Evolutionary conservation across 768 basidiomycete genomes (phyloP).

Genomic region (Rhodotorula kratochvilovae): DNA sequence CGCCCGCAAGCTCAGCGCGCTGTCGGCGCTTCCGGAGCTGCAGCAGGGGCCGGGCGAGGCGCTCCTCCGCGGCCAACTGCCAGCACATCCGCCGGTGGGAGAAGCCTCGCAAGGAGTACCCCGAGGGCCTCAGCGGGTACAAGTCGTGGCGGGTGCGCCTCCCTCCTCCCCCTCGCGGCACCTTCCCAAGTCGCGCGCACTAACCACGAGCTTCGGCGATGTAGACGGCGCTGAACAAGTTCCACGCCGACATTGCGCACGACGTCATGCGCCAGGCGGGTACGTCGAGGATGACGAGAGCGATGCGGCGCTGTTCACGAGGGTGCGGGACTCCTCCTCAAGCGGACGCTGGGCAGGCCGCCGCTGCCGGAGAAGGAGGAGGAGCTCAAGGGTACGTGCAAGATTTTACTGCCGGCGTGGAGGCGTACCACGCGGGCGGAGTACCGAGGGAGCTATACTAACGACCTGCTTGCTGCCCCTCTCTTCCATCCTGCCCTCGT

Average conservation of each 20-base stretch:
- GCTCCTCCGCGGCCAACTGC: not conserved
- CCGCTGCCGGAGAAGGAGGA: not conserved
- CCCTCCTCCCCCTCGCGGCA: too few species aligned
- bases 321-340: constrained; percentile 20
- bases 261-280: not conserved
- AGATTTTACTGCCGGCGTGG: too few species aligned
- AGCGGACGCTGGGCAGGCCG: constrained; percentile 11
- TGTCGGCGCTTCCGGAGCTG: not conserved
- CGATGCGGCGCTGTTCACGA: constrained; percentile 5
- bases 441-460: not conserved
- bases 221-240: constrained; percentile 15
- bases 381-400: constrained; percentile 20
- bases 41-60: constrained; percentile 4
- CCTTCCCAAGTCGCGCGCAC: not conserved
- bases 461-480: too few species aligned
- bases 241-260: constrained; percentile 11
- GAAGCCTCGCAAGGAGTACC: constrained; percentile 5
- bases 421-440: too few species aligned
- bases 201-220: not conserved
- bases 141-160: constrained; percentile 26
- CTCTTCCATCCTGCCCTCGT: too few species aligned
- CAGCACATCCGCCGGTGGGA: constrained; percentile 27
- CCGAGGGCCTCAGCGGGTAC: constrained; percentile 16
- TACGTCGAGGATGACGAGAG: not conserved
- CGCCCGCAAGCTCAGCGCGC: not conserved